Conservation (phyloP, 2,329 filamentous ascomycete species). For the Plenodomus biglobosus region DNA sequence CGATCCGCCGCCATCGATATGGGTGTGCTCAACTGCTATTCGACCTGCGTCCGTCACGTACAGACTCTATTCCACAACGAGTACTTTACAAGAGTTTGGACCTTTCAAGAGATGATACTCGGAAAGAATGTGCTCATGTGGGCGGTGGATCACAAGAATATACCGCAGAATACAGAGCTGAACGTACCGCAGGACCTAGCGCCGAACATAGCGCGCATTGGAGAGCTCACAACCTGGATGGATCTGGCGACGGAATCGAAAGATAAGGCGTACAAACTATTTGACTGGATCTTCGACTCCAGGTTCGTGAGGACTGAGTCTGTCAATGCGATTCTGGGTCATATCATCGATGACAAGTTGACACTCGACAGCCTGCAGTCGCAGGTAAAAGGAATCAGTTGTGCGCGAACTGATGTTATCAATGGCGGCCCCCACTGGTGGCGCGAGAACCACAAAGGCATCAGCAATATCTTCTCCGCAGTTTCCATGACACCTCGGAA, state of each 20-base stretch:
- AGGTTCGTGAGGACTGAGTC: background rate
- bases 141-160: background rate
- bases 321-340: conserved; percentile 3
- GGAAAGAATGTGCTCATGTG: conserved; percentile 9
- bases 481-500: conserved; percentile 2
- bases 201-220: background rate
- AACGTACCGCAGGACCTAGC: no score
- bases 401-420: conserved; percentile 5
- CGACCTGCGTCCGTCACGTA: conserved; percentile 6
- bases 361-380: background rate
- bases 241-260: conserved; percentile 3
- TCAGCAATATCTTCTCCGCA: conserved; percentile 6
- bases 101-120: conserved; percentile 9
- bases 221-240: conserved; percentile 6
- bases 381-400: conserved; percentile 2
- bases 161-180: conserved; percentile 1
- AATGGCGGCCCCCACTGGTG: conserved; percentile 7
- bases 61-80: conserved; percentile 3
- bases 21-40: conserved; percentile 7
- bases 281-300: conserved; percentile 1
- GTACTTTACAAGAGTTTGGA: conserved; percentile 6
- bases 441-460: conserved; percentile 3
- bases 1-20: conserved; percentile 4
- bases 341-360: conserved; percentile 1
- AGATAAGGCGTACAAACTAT: conserved; percentile 3